Percentiles rank a stretch among this genome's conserved stretches.
phyloP scores from a whole-genome alignment of 2,329 filamentous ascomycete species.

The Coniochaeta sp. region DNA sequence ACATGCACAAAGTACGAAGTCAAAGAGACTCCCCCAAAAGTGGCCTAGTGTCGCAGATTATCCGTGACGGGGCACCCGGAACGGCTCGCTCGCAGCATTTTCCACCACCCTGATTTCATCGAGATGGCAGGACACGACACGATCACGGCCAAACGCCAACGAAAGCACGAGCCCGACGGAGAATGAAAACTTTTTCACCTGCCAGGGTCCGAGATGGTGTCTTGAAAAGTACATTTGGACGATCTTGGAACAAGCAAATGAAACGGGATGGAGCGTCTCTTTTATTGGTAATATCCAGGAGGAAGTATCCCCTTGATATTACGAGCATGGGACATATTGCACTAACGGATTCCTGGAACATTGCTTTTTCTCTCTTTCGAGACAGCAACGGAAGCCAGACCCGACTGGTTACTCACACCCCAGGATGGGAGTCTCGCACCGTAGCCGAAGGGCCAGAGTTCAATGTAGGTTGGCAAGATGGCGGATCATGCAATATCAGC shows the following conservation, averaged over 20 bases:
- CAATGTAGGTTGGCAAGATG: not conserved
- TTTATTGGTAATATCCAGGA: not conserved
- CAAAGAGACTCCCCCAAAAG: not conserved
- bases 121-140: not conserved
- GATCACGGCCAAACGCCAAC: not conserved
- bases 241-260: not conserved
- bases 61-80: slow-evolving; percentile 7
- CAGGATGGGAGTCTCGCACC: not conserved
- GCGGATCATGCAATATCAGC: not conserved
- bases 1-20: not conserved
- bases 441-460: not conserved
- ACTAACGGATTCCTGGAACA: not conserved
- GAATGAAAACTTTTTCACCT: not conserved
- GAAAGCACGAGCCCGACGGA: not conserved
- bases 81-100: slow-evolving; percentile 6
- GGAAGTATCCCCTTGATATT: not conserved
- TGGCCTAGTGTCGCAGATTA: slow-evolving; percentile 4
- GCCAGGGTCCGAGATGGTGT: not conserved
- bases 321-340: not conserved
- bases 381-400: not conserved
- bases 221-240: not conserved
- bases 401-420: not conserved
- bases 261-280: not conserved
- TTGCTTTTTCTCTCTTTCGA: not conserved
- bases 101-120: not conserved